Percentiles rank a stretch among this genome's conserved stretches.
Evolutionary conservation across 169 alveolate genomes (phyloP).

Genomic region (Plasmodium knowlesi): DNA sequence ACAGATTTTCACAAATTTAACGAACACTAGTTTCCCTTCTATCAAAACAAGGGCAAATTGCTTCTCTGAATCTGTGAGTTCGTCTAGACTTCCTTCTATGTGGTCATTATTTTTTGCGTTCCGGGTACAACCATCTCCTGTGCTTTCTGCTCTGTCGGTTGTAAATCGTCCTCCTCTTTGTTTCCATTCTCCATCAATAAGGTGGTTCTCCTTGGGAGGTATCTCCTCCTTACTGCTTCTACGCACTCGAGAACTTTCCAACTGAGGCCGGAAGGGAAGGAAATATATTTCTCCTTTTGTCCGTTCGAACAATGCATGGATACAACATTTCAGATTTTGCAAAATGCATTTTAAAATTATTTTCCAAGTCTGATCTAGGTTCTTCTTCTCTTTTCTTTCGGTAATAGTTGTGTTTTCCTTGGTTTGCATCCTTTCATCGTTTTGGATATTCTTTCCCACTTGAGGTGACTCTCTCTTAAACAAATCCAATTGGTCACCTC

Average conservation of each 20-base stretch:
- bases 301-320: constrained; percentile 38
- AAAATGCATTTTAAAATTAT: constrained; percentile 12
- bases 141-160: not conserved
- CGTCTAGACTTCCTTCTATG: constrained; percentile 25
- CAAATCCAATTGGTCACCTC: not conserved
- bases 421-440: not conserved
- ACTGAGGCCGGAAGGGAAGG: constrained; percentile 6
- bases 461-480: not conserved
- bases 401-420: not conserved
- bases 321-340: constrained; percentile 46
- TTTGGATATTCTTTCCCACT: not conserved
- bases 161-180: not conserved
- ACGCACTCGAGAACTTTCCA: not conserved
- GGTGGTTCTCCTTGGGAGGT: not conserved
- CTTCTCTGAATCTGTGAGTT: constrained; percentile 5
- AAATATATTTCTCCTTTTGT: constrained; percentile 57
- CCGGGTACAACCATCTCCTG: not conserved
- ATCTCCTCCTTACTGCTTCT: not conserved
- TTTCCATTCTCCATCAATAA: not conserved
- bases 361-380: not conserved
- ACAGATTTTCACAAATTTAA: constrained; percentile 86
- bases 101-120: not conserved
- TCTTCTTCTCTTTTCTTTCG: not conserved
- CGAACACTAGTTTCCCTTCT: constrained; percentile 86
- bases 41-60: constrained; percentile 78